Base-by-base conservation (phyloP, 495 filamentous ascomycete species). In the Delitschia confertaspora region DNA sequence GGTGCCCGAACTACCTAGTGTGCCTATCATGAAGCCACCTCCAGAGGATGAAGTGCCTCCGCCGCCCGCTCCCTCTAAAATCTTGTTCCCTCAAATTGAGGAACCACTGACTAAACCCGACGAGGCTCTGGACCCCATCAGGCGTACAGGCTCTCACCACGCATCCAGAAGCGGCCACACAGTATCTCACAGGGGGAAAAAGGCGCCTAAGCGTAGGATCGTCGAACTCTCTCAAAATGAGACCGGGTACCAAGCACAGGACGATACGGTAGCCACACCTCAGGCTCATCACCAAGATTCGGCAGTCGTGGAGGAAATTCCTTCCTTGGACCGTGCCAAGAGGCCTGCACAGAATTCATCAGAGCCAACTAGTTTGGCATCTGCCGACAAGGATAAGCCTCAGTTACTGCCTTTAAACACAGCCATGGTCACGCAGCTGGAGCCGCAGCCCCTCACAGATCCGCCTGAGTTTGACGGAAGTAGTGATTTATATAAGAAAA, bases 401-500 rank as follows among this genome's bases (percentile, higher is more conserved):
- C 33, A 55, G 23, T 31, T 56, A 21, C 53, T 49, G 16, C 49
- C 39, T 18, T 19, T 57, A 16, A 40, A 49, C 35, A 52, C 48
- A 9, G 27, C 36, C 6, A 11, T 51, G 29, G 24, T 16, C 1
- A 10, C 35, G 24, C 29, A 33, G 13, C 14, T 39, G 7, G 29
- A 11, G 16, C 32, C 37, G 18, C 45, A 47, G 13, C 46, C 21
- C 3, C 11, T 25, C 16, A n/a, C 24, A 5, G 42, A 26, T 31
- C 31, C 33, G 14, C 37, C 47, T 13, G 70, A 83, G 40, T 83
- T 83, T 74, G 75, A 76, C 37, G 65, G 79, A 32, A 77, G 78
- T 38, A 79, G 81, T 35, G 85, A 93, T 55, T 67, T 85, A 4
- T 95, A 89, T 60, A 75, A 78, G 27, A 82, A 81, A 60, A 88